Evolutionary conservation across 441 rosid genomes (phyloP).

Genomic region (Bocquillonia castaneifolia): DNA sequence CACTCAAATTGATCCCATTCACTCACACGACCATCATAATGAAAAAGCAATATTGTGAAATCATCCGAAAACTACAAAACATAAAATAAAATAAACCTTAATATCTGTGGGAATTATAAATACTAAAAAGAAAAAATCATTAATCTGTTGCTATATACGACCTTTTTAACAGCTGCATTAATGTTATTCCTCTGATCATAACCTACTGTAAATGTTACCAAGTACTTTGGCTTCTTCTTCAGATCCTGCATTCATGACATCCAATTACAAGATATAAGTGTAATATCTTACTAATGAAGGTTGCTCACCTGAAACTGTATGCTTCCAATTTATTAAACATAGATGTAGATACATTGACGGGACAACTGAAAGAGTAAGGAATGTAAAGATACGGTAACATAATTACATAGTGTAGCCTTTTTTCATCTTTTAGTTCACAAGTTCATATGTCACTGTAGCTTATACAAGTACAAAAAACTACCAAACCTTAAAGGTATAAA

Average conservation of each 20-base stretch:
- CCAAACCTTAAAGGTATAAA: not conserved
- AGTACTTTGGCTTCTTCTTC: slow-evolving; percentile 56
- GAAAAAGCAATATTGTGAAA: slow-evolving; percentile 75
- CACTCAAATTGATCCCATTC: slow-evolving; percentile 86
- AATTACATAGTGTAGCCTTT: not conserved
- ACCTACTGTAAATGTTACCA: slow-evolving; percentile 88
- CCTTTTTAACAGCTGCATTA: slow-evolving; percentile 76
- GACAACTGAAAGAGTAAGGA: not conserved
- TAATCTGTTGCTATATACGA: slow-evolving; percentile 22
- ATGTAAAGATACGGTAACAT: not conserved
- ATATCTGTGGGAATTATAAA: slow-evolving; percentile 14
- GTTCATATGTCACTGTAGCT: not conserved
- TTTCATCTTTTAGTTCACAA: not conserved
- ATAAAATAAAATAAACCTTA: slow-evolving; percentile 19
- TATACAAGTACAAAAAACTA: not conserved
- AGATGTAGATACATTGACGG: not conserved
- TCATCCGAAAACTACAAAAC: slow-evolving; percentile 75
- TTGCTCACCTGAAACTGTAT: not conserved
- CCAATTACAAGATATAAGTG: not conserved
- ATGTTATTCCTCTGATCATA: slow-evolving; percentile 65
- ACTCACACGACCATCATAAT: slow-evolving; percentile 71
- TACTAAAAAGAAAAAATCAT: not conserved
- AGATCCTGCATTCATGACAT: slow-evolving; percentile 53
- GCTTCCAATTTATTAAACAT: not conserved
- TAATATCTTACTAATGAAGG: not conserved